Evolutionary conservation across 2,329 filamentous ascomycete genomes (phyloP), one percentile per base, ranked within the genome.

Genomic region (Neonectria faginata): DNA sequence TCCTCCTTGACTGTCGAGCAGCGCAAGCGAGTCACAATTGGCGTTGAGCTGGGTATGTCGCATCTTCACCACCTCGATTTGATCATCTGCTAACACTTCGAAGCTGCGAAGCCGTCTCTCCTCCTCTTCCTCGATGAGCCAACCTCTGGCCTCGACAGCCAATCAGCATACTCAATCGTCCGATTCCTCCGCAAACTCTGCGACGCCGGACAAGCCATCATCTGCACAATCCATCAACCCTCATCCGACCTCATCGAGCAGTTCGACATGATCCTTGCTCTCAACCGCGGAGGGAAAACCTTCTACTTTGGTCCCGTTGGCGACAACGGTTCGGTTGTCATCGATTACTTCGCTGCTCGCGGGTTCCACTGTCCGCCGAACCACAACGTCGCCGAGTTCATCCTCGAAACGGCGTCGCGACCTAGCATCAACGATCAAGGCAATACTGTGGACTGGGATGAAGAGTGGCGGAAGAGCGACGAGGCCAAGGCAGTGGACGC

Each of bases 391-490:
- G 82, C 82, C 60, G 82, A 84, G 71, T 84, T 84, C 65, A 80
- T 84, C 50, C 74, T 84, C 1, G 81, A 84, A 70, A 81, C 81
- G 3, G 78, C 79, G 0, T 78, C 79, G 1, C 70, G 74, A 6
- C 74, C 77, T 0, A 74, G 76, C 25, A 70, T 61, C 22, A 73
- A 71, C 27, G 71, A 73, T 2, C 75, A 79, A 25, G 78, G 76
- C 11, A 76, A 74, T n/a, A 76, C 75, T 50, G 67, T 92, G 39
- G 85, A 93, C 74, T 94, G 92, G 91, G 90, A 91, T 73, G 86
- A 92, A 45, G 89, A 92, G 74, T 94, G 92, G 92, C 80, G 82
- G 45, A 85, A 85, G 50, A 92, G 89, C 0, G 79, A 86, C 8
- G 84, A 93, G 73, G 87, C 87, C 66, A 80, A 82, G 41, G 76